Conservation (phyloP, 805 yeast genomes). For the Starmerella asiatica region DNA sequence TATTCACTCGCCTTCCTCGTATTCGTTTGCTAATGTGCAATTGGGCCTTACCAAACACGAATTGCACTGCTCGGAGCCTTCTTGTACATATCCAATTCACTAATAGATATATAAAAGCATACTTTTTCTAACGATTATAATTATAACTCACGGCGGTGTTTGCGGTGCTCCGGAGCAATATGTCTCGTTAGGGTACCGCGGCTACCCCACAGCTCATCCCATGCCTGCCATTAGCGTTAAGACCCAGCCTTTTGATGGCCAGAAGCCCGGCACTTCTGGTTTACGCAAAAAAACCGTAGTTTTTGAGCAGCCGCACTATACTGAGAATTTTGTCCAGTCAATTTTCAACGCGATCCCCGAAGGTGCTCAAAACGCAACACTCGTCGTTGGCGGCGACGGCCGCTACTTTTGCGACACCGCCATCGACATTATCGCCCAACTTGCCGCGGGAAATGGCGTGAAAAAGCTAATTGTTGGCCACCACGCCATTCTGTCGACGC, state of each 20-base stretch:
- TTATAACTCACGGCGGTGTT: too few species aligned
- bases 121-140: too few species aligned
- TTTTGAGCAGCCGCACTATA: slow-evolving; percentile 65
- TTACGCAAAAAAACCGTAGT: slow-evolving; percentile 80
- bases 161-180: too few species aligned
- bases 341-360: slow-evolving; percentile 79
- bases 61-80: too few species aligned
- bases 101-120: too few species aligned
- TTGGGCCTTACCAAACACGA: too few species aligned
- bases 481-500: slow-evolving; percentile 80
- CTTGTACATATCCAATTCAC: too few species aligned
- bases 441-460: slow-evolving; percentile 87
- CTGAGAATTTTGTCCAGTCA: slow-evolving; percentile 89
- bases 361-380: slow-evolving; percentile 56
- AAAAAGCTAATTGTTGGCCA: slow-evolving; percentile 75
- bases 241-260: slow-evolving; percentile 74
- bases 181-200: too few species aligned
- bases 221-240: slow-evolving; percentile 27
- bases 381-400: slow-evolving; percentile 96
- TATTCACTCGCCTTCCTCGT: too few species aligned
- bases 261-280: slow-evolving; percentile 97
- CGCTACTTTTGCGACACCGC: slow-evolving; percentile 77
- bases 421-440: slow-evolving; percentile 64
- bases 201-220: too few species aligned
- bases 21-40: too few species aligned